A percentile compares a stretch with the other conserved stretches of the same genome.
phyloP scores from a whole-genome alignment of 2,329 filamentous ascomycete species.

The Rachicladosporium sp. region DNA sequence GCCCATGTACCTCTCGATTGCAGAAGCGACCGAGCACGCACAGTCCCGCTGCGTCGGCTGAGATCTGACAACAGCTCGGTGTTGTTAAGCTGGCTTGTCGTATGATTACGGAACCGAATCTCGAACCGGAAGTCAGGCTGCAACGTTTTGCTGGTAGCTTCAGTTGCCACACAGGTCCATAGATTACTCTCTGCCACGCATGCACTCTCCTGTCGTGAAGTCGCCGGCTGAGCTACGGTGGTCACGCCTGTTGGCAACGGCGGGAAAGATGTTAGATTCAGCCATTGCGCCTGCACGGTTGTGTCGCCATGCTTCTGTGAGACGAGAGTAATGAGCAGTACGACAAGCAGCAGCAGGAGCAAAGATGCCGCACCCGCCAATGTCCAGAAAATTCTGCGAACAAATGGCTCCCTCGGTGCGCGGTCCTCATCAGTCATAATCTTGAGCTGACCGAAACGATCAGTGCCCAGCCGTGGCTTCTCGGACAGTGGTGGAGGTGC shows the following conservation, averaged over 20 bases:
- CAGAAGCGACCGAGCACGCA: background rate
- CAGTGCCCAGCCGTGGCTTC: constrained; percentile 15
- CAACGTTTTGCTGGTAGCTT: constrained; percentile 43
- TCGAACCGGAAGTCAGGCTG: constrained; percentile 68
- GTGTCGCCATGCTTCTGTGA: constrained; percentile 27
- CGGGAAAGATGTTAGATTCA: constrained; percentile 77
- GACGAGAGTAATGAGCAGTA: constrained; percentile 28
- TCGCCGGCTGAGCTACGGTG: constrained; percentile 63
- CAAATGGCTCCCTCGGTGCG: constrained; percentile 11
- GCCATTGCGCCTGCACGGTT: constrained; percentile 49
- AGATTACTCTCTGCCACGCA: constrained; percentile 62
- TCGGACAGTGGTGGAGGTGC: constrained; percentile 11
- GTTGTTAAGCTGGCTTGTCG: constrained; percentile 2
- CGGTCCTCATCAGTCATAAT: constrained; percentile 14
- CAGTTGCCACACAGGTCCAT: constrained; percentile 75
- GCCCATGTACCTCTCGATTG: background rate
- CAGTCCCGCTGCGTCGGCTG: too few species aligned
- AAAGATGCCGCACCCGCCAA: constrained; percentile 20
- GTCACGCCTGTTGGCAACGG: constrained; percentile 74
- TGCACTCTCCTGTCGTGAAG: constrained; percentile 48
- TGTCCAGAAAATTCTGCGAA: constrained; percentile 17
- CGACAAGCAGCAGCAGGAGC: constrained; percentile 25
- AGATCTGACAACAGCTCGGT: background rate
- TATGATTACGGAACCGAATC: constrained; percentile 47
- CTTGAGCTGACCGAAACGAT: constrained; percentile 19